A percentile compares a stretch with the other conserved stretches of the same genome.
phyloP scores from a whole-genome alignment of 441 rosid species.

The Populus hybrid region DNA sequence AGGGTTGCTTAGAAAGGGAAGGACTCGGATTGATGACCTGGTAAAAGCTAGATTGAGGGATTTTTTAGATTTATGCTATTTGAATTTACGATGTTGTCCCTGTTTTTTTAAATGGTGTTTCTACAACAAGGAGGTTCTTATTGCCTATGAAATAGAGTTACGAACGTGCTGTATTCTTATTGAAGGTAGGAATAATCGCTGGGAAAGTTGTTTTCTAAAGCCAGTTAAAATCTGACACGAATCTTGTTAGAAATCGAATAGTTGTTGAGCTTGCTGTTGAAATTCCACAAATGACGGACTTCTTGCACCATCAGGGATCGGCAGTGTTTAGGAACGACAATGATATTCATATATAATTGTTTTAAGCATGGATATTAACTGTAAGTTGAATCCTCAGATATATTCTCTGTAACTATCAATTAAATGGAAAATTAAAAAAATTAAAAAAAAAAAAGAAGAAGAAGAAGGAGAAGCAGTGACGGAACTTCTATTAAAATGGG shows the following conservation, averaged over 20 bases:
- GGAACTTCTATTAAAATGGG: no score
- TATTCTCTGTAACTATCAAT: no score
- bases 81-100: slow-evolving; percentile 21
- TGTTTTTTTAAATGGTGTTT: slow-evolving; percentile 5
- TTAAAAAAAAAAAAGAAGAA: no score
- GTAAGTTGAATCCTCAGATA: no score
- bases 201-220: not conserved
- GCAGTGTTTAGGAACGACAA: no score
- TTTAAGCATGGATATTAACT: no score
- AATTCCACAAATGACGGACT: not conserved
- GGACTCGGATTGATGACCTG: slow-evolving; percentile 43
- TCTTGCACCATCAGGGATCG: not conserved
- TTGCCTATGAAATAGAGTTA: not conserved
- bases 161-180: no score
- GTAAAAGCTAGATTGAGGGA: not conserved
- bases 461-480: no score
- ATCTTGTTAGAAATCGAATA: not conserved
- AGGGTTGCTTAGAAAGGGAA: not conserved
- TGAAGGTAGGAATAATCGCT: not conserved
- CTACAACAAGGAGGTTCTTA: not conserved
- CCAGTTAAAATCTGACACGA: not conserved
- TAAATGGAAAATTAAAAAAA: no score
- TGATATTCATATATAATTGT: no score
- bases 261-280: not conserved
- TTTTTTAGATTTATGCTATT: not conserved